Evolutionary conservation across 371 early-diverging fungal species (phyloP).

Genomic region (Mucor mucedo): DNA sequence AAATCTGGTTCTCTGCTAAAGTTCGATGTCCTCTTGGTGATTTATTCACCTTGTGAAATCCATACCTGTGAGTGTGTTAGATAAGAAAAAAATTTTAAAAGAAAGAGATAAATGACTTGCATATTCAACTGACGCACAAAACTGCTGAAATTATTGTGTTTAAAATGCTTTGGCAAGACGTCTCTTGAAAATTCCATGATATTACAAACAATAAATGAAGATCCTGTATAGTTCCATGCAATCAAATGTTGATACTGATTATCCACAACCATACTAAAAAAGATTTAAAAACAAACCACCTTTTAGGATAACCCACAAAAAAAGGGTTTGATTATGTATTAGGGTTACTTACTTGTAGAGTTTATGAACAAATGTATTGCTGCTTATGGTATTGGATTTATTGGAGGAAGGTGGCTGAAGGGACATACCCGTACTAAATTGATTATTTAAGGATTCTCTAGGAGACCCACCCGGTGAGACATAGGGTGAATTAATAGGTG

Average conservation of each 20-base stretch:
- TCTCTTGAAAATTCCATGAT: constrained; percentile 87
- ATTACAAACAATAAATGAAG: constrained; percentile 91
- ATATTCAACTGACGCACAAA: constrained; percentile 92
- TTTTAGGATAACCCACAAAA: background rate
- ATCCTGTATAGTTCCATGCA: constrained; percentile 82
- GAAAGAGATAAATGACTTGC: constrained; percentile 51
- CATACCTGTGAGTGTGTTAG: constrained; percentile 50
- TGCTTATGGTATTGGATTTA: constrained; percentile 1
- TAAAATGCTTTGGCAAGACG: constrained; percentile 83
- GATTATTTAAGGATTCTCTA: constrained; percentile 22
- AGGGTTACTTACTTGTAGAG: constrained; percentile 41
- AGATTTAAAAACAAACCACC: constrained; percentile 3
- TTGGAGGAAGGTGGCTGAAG: constrained; percentile 23
- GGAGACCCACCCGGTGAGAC: constrained; percentile 36
- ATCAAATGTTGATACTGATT: constrained; percentile 79
- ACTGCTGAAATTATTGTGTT: constrained; percentile 84
- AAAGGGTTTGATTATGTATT: background rate
- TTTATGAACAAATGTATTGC: constrained; percentile 45
- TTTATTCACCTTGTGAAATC: constrained; percentile 74
- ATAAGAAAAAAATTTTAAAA: background rate
- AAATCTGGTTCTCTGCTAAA: constrained; percentile 74
- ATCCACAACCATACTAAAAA: constrained; percentile 78
- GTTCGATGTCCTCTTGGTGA: constrained; percentile 77
- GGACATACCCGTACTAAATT: constrained; percentile 20
- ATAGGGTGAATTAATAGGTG: constrained; percentile 33